Evolutionary conservation across 139 green algal genomes (phyloP).

Genomic region (Micractinium sp.): DNA sequence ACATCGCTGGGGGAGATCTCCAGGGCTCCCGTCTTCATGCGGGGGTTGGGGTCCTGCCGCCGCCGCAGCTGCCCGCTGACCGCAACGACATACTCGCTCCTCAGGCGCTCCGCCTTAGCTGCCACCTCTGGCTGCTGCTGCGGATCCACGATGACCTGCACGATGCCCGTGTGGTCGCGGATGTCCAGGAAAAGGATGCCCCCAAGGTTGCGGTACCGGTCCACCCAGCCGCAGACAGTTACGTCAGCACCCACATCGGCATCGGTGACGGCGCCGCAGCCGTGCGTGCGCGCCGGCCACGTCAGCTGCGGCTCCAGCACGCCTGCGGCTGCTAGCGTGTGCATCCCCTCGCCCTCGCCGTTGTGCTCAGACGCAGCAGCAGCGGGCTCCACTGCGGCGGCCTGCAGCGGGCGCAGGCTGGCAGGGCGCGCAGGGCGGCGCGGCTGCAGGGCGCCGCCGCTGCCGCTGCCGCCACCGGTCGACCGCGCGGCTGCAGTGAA

Average conservation of each 20-base stretch:
- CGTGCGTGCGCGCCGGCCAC: constrained; percentile 43
- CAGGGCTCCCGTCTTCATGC: constrained; percentile 86
- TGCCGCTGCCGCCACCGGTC: neutral
- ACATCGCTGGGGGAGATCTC: constrained; percentile 60
- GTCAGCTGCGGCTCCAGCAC: constrained; percentile 28
- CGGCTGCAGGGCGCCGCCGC: constrained; percentile 1
- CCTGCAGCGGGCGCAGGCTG: constrained; percentile 24
- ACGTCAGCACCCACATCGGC: constrained; percentile 61
- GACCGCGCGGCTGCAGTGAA: neutral
- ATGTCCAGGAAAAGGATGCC: constrained; percentile 95
- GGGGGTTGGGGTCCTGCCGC: constrained; percentile 86
- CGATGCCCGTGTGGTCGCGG: constrained; percentile 90
- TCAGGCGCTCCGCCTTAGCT: constrained; percentile 63
- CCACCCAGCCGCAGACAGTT: constrained; percentile 96
- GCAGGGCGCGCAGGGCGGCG: constrained; percentile 1
- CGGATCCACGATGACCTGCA: constrained; percentile 89
- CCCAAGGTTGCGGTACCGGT: constrained; percentile 91
- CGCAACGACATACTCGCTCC: constrained; percentile 90
- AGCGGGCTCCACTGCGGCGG: neutral
- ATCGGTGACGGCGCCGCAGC: constrained; percentile 62
- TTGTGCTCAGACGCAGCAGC: neutral
- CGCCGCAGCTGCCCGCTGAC: constrained; percentile 77
- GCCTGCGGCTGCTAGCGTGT: neutral
- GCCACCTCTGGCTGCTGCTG: constrained; percentile 58
- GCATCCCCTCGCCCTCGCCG: constrained; percentile 3